Evolutionary conservation across 179 eudicot genomes (phyloP).

Genomic region (Vitellaria paradoxa): DNA sequence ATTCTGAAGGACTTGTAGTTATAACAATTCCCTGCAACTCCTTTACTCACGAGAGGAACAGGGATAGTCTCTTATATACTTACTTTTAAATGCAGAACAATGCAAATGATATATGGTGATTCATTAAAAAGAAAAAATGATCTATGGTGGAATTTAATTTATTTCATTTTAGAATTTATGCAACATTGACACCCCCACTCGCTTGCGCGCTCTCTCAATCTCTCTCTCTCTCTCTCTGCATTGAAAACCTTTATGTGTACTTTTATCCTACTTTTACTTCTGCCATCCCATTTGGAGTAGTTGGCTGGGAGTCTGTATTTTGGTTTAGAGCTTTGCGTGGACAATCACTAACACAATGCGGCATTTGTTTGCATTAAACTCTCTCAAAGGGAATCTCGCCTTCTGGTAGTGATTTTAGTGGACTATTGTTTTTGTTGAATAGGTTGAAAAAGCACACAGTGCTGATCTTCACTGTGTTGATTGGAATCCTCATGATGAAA

Average conservation of each 20-base stretch:
- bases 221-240: neutral
- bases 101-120: neutral
- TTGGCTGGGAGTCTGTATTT: neutral
- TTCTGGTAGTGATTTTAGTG: neutral
- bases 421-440: slow-evolving; percentile 6
- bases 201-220: too few species aligned
- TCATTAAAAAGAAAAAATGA: too few species aligned
- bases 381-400: neutral
- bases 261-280: neutral
- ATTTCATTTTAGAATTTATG: neutral
- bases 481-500: slow-evolving; percentile 92
- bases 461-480: slow-evolving; percentile 99
- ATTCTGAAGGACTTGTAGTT: neutral
- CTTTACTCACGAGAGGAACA: neutral
- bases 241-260: neutral
- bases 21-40: neutral
- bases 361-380: too few species aligned
- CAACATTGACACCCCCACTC: neutral
- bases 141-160: neutral
- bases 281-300: neutral
- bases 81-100: neutral
- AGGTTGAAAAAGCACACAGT: slow-evolving; percentile 96
- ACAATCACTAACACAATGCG: too few species aligned
- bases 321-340: neutral
- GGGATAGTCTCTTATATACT: neutral